Conservation (phyloP, 306 rosid species). For the Carpinus fangiana region DNA sequence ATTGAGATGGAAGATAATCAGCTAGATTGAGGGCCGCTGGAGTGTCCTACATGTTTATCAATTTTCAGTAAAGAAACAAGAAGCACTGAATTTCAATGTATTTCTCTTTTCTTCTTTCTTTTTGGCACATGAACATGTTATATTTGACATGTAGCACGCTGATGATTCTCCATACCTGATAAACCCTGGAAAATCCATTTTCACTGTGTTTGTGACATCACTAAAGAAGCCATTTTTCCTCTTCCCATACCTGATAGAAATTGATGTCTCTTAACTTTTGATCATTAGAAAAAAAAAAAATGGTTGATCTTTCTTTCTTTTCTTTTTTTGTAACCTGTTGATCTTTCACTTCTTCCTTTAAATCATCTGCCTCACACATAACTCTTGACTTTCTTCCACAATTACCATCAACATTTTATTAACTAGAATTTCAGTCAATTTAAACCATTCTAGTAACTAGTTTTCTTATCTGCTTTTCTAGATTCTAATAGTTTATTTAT, state of each 20-base stretch:
- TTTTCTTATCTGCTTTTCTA: not conserved
- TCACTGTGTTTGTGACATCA: too few relatives aligned
- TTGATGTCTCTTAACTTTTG: not conserved
- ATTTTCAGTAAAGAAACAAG: not conserved
- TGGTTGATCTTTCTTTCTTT: not conserved
- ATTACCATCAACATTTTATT: not conserved
- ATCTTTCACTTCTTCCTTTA: not conserved
- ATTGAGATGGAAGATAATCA: slow-evolving; percentile 5
- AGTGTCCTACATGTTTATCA: not conserved
- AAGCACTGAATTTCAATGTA: not conserved
- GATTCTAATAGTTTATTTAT: not conserved
- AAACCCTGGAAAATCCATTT: not conserved
- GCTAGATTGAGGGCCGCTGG: not conserved
- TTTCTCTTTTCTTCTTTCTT: not conserved
- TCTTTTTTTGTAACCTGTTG: too few relatives aligned
- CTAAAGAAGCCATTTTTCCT: not conserved
- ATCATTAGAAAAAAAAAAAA: not conserved
- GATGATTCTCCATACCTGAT: not conserved
- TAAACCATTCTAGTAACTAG: not conserved
- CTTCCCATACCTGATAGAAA: not conserved
- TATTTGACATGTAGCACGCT: not conserved
- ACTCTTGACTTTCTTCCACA: not conserved
- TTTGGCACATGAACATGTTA: not conserved
- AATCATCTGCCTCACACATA: not conserved
- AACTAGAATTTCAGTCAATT: not conserved